Percentiles rank a stretch among this genome's conserved stretches.
Evolutionary conservation across 2,329 filamentous ascomycete genomes (phyloP).

Genomic region (Curvularia eragrostidis): DNA sequence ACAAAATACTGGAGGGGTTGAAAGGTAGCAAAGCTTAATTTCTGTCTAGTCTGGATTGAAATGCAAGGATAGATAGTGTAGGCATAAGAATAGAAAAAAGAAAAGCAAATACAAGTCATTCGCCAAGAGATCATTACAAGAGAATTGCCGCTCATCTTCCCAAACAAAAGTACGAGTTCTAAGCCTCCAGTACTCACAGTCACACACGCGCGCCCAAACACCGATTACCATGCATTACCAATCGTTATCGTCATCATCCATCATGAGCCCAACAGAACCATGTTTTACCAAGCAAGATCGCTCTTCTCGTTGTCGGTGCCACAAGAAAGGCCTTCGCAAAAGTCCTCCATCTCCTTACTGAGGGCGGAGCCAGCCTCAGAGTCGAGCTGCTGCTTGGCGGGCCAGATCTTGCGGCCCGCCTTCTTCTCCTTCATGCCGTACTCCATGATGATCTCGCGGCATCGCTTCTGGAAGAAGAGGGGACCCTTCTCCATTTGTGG

Average conservation of each 20-base stretch:
- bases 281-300: slow-evolving; percentile 33
- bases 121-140: slow-evolving; percentile 16
- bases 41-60: not conserved
- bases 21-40: not conserved
- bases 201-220: slow-evolving; percentile 22
- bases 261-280: not conserved
- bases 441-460: slow-evolving; percentile 57
- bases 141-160: slow-evolving; percentile 2
- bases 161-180: slow-evolving; percentile 18
- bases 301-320: slow-evolving; percentile 38
- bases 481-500: slow-evolving; percentile 66
- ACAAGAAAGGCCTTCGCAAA: slow-evolving; percentile 38
- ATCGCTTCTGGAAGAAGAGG: slow-evolving; percentile 62
- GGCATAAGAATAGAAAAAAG: not conserved
- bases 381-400: slow-evolving; percentile 51
- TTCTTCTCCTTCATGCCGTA: slow-evolving; percentile 58
- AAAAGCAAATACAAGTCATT: not conserved
- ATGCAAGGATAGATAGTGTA: not conserved
- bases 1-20: not conserved
- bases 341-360: slow-evolving; percentile 37
- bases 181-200: slow-evolving; percentile 22
- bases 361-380: slow-evolving; percentile 24
- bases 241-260: slow-evolving; percentile 4
- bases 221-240: slow-evolving; percentile 23
- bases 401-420: slow-evolving; percentile 60